phyloP scores from a whole-genome alignment of 78 protist genomes.

The Guillardia theta region DNA sequence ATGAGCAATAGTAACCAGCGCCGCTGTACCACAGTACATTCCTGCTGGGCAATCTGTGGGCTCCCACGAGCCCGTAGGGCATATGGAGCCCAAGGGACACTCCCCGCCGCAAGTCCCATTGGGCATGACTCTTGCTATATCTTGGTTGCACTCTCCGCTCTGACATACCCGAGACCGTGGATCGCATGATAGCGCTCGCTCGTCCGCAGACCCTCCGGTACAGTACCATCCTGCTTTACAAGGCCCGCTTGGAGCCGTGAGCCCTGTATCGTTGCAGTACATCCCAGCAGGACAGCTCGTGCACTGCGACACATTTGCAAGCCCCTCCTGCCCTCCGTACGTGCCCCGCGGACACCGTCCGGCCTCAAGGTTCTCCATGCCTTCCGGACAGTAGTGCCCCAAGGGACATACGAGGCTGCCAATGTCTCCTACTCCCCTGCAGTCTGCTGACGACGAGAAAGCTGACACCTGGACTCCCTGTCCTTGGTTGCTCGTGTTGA shows the following conservation, averaged over 20 bases:
- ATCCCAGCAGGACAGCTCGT: neutral
- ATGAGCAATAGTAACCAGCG: constrained; percentile 52
- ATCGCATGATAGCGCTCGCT: neutral
- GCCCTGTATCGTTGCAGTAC: constrained; percentile 11
- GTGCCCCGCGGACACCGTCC: constrained; percentile 35
- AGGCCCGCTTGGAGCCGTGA: neutral
- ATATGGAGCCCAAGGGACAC: neutral
- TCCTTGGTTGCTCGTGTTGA: neutral
- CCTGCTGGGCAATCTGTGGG: constrained; percentile 49
- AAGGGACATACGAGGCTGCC: neutral
- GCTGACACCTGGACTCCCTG: neutral
- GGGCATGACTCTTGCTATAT: neutral
- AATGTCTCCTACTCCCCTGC: neutral
- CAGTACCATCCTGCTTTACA: constrained; percentile 11
- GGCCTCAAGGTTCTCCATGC: neutral
- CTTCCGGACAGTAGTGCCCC: constrained; percentile 49
- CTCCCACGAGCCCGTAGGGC: neutral
- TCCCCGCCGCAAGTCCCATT: neutral
- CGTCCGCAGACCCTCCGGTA: neutral
- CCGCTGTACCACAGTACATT: constrained; percentile 40
- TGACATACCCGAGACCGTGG: neutral
- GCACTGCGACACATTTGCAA: constrained; percentile 16
- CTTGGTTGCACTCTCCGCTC: too few species aligned
- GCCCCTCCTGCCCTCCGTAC: neutral
- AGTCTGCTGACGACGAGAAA: neutral